A percentile compares a stretch with the other conserved stretches of the same genome.
These are phyloP conservation scores for Chrysoporthe cubensis DNA, from an alignment of 2,329 filamentous ascomycete genomes.

Conservation along the genomic window DNA sequence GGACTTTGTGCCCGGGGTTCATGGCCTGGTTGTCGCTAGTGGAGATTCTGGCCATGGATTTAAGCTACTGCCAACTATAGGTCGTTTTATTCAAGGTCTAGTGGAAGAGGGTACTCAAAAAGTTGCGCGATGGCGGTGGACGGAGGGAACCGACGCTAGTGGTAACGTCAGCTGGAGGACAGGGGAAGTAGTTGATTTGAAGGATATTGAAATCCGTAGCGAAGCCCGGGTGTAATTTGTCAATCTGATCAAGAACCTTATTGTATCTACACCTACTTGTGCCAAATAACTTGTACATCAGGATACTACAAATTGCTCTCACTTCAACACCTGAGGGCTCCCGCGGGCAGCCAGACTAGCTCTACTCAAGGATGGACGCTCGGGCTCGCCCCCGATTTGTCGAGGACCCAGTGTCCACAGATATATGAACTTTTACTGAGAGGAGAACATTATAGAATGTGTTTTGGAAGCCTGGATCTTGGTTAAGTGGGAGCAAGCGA, in stretches of 20 bases:
- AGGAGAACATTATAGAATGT: no score
- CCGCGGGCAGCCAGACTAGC: no score
- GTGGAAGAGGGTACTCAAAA: conserved; percentile 49
- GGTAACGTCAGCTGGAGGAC: conserved; percentile 44
- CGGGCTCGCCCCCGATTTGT: no score
- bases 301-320: no score
- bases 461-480: no score
- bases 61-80: conserved; percentile 66
- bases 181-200: conserved; percentile 36
- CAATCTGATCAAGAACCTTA: background rate
- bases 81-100: conserved; percentile 55
- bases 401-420: no score
- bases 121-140: conserved; percentile 57
- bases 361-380: no score
- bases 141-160: conserved; percentile 36
- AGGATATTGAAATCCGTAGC: conserved; percentile 13
- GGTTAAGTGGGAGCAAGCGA: no score
- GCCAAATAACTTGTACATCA: background rate
- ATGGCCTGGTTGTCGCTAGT: conserved; percentile 53
- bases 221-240: background rate
- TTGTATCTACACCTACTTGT: background rate
- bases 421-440: no score
- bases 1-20: conserved; percentile 58
- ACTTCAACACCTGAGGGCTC: no score
- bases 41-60: conserved; percentile 67